phyloP scores from a whole-genome alignment of 2,329 filamentous ascomycete species.

The Paradendryphiella salina region DNA sequence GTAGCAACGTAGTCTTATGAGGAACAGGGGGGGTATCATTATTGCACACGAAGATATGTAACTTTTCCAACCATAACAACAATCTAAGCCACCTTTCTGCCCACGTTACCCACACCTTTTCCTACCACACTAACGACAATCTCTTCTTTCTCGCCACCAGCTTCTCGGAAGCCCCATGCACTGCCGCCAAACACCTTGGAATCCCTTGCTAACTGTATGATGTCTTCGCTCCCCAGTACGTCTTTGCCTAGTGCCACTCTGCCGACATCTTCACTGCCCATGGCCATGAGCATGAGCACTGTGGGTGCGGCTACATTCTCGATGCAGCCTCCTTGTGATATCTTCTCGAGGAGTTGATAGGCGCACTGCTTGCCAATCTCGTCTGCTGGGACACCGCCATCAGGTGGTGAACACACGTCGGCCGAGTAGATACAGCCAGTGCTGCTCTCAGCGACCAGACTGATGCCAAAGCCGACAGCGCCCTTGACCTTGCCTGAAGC shows the following conservation, averaged over 20 bases:
- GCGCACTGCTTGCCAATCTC: constrained; percentile 88
- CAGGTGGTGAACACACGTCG: constrained; percentile 73
- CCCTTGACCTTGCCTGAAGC: constrained; percentile 59
- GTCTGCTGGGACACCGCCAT: constrained; percentile 82
- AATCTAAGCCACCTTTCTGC: constrained; percentile 75
- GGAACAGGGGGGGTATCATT: constrained; percentile 23
- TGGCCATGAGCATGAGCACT: constrained; percentile 88
- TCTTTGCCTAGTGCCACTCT: constrained; percentile 79
- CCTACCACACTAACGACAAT: constrained; percentile 91
- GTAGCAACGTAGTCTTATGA: neutral
- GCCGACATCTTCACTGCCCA: constrained; percentile 96
- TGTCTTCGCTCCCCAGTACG: constrained; percentile 77
- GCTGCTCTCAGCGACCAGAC: constrained; percentile 88
- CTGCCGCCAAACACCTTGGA: constrained; percentile 85
- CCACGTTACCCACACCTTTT: constrained; percentile 90
- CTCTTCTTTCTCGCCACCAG: constrained; percentile 60
- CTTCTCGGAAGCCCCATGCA: constrained; percentile 80
- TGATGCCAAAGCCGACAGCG: constrained; percentile 89
- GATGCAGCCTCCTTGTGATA: constrained; percentile 81
- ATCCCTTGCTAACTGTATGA: constrained; percentile 80
- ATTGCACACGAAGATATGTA: constrained; percentile 3
- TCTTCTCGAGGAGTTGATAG: constrained; percentile 82
- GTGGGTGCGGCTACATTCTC: constrained; percentile 71
- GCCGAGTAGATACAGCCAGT: constrained; percentile 85
- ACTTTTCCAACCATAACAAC: neutral